Conservation (phyloP, 2,329 filamentous ascomycete species). For the Alternaria gaisen region DNA sequence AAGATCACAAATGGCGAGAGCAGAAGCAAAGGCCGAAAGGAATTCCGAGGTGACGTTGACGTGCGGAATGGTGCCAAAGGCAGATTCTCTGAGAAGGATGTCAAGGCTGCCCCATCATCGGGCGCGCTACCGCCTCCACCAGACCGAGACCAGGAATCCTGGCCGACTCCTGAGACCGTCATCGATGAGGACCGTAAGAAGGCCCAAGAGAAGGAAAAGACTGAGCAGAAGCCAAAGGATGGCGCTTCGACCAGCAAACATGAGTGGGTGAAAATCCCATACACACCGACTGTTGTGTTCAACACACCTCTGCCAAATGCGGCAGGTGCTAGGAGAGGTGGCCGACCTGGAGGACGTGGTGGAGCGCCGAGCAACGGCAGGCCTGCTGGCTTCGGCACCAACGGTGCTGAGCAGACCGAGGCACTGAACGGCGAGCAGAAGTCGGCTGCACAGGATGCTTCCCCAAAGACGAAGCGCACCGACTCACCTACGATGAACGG, state of each 20-base stretch:
- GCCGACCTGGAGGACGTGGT: slow-evolving; percentile 63
- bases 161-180: slow-evolving; percentile 88
- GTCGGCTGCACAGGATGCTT: slow-evolving; percentile 38
- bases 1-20: slow-evolving; percentile 29
- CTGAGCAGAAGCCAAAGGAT: slow-evolving; percentile 70
- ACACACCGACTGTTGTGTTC: slow-evolving; percentile 85
- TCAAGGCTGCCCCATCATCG: slow-evolving; percentile 24
- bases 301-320: slow-evolving; percentile 77
- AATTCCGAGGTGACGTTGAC: slow-evolving; percentile 37
- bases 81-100: slow-evolving; percentile 41
- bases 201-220: slow-evolving; percentile 72
- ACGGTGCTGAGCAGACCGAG: slow-evolving; percentile 50
- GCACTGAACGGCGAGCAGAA: slow-evolving; percentile 43
- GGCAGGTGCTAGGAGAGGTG: slow-evolving; percentile 49
- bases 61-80: slow-evolving; percentile 39
- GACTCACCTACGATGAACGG: slow-evolving; percentile 43
- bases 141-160: slow-evolving; percentile 78
- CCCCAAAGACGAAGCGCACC: slow-evolving; percentile 48
- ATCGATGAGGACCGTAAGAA: slow-evolving; percentile 81
- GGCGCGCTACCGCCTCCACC: slow-evolving; percentile 64
- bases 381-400: slow-evolving; percentile 52
- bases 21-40: slow-evolving; percentile 38
- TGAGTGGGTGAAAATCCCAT: slow-evolving; percentile 85
- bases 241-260: slow-evolving; percentile 67
- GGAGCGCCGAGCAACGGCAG: slow-evolving; percentile 64